Base-by-base conservation (phyloP, 345 rosid species). In the Chamaenerion angustifolium region DNA sequence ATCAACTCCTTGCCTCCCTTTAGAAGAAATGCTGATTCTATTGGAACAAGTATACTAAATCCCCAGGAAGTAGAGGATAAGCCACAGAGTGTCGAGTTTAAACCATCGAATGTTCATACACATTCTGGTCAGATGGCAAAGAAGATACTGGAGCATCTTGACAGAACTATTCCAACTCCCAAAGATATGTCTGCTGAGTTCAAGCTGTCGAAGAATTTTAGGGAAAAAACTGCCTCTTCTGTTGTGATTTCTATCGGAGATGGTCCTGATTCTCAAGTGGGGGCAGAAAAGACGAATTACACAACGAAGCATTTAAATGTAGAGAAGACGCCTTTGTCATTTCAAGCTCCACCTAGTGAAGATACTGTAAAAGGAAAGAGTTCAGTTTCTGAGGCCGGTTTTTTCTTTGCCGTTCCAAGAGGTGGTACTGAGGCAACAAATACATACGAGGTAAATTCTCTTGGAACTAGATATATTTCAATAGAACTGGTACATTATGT, bases 121-220 rank as follows among this genome's bases (percentile, higher is more conserved):
- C 88, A 87, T 65, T 80, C 98, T 56, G 78, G 81, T 66, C 87
- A 75, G 82, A 60, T 68, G 45, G 95, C 96, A 57, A 70, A 74
- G 63, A 84, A 68, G 60, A 92, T 92, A 70, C 44, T 84, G 73
- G 96, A 82, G 51, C 79, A 73, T 57, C 85, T 92, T 56, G 87
- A 83, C 35, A 74, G 96, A 65, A 78, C 70, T 56, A 55, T 66
- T 37, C 63, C 76, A 51, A 80, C 83, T 60, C 93, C 93, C 10
- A 82, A 71, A 63, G 72, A 68, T 11, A 92, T 77, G 64, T 58
- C 78, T 52, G 73, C 68, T 11, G 98, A 92, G 79, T 70, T 92
- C 60, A 78, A 69, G 78, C 64, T 76, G 49, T 83, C 83, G 51
- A 65, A 80, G 51, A 65, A 80, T 66, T 72, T 66, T 6, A 71